Evolutionary conservation across 2,329 filamentous ascomycete species (phyloP).

Genomic region (Myriosclerotinia curreyana): DNA sequence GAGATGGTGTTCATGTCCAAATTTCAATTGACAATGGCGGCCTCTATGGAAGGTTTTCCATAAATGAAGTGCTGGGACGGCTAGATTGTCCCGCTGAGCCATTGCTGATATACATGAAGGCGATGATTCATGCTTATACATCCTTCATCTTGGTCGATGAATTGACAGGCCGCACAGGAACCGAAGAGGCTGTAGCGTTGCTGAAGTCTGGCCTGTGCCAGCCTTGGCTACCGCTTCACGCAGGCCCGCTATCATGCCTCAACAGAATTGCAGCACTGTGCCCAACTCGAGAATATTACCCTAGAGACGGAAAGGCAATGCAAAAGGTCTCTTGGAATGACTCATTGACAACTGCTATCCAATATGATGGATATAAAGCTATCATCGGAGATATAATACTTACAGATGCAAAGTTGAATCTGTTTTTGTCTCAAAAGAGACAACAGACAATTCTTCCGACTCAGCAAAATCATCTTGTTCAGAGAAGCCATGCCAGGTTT

Average conservation of each 20-base stretch:
- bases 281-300: conserved; percentile 45
- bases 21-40: neutral
- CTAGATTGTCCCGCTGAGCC: conserved; percentile 58
- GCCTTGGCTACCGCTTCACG: conserved; percentile 29
- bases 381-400: conserved; percentile 26
- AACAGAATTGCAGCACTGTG: conserved; percentile 30
- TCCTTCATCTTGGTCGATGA: conserved; percentile 56
- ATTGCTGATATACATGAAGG: conserved; percentile 53
- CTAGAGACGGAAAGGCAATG: conserved; percentile 42
- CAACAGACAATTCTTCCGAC: too few relatives aligned
- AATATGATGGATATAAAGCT: conserved; percentile 40
- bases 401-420: conserved; percentile 16
- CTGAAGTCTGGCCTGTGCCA: conserved; percentile 49
- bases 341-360: conserved; percentile 42
- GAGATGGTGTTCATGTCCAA: neutral
- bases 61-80: conserved; percentile 44
- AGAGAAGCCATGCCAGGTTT: too few relatives aligned
- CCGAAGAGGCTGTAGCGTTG: conserved; percentile 55
- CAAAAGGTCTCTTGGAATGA: conserved; percentile 46
- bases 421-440: conserved; percentile 23
- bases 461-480: too few relatives aligned
- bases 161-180: conserved; percentile 57
- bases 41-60: neutral
- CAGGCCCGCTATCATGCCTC: conserved; percentile 18
- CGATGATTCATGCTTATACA: conserved; percentile 58